Evolutionary conservation across 2,329 filamentous ascomycete genomes (phyloP), one percentile per base, ranked within the genome.

Genomic region (Dactylonectria estremocensis): DNA sequence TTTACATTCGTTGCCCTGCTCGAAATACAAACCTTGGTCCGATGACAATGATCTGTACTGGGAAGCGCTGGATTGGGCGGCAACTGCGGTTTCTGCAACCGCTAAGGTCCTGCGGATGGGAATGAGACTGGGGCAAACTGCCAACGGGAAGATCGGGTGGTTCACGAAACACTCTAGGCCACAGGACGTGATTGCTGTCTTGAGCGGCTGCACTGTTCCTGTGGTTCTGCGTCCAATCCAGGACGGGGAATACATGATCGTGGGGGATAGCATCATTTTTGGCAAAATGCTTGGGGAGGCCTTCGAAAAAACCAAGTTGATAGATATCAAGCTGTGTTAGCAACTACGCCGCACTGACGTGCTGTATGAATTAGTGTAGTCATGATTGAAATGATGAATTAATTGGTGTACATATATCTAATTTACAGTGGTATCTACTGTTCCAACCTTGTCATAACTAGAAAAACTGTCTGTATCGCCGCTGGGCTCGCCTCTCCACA

Each of bases 401-500:
- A 43, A 43, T 43, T n/a, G 5, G 5, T 7, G 8, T 10, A 37
- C 35, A 37, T 37, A 14, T 14, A 37, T 11, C 35, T 11, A 37
- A 3, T 37, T 37, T 14, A 10, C 9, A 37, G 35, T 37, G 35
- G 35, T 37, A 37, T 37, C 35, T 37, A 37, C 35, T 14, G 35
- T 37, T 14, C 35, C 35, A 10, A 22, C 9, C 35, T 37, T 37
- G 35, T 65, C 62, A 24, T 52, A 60, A 24, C 56, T 59, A 9
- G 45, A 33, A 22, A 65, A 65, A 31, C 24, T 50, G 13, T 46
- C 37, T 8, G 24, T 24, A 8, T 24, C 31, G 7, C 60, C 60
- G 14, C 10, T 8, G 2, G 43, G 35, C 4, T 64, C 40, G 18
- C 61, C 61, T 18, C 40, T 52, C 61, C 61, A 64, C 9, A 9